A percentile compares a stretch with the other conserved stretches of the same genome.
These are phyloP conservation scores for Phlegmacium glaucopus DNA, from an alignment of 768 basidiomycete species.

Conservation along the genomic window DNA sequence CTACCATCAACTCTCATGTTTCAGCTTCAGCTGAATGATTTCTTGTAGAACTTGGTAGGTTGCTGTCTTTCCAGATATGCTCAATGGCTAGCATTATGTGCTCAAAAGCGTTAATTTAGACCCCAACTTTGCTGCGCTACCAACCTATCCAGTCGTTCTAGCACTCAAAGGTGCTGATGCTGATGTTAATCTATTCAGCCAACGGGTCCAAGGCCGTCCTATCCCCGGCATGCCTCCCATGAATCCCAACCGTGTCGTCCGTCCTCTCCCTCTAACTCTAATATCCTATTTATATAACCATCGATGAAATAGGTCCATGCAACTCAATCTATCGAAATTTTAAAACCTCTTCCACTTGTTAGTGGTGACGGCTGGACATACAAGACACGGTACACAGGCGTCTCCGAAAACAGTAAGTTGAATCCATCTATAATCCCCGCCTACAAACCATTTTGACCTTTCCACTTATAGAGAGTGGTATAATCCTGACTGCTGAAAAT, in stretches of 20 bases:
- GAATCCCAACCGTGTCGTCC: slow-evolving; percentile 66
- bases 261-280: slow-evolving; percentile 17
- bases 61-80: neutral
- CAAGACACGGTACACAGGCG: slow-evolving; percentile 59
- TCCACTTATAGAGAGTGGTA: slow-evolving; percentile 59
- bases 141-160: slow-evolving; percentile 84
- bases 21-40: neutral
- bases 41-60: slow-evolving; percentile 50
- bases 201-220: slow-evolving; percentile 38
- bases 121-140: slow-evolving; percentile 65
- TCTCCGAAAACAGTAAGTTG: slow-evolving; percentile 78
- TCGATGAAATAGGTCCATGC: slow-evolving; percentile 58
- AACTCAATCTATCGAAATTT: slow-evolving; percentile 73
- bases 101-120: slow-evolving; percentile 11
- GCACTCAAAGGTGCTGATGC: slow-evolving; percentile 63
- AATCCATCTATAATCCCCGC: neutral
- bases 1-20: neutral
- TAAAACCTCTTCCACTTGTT: slow-evolving; percentile 72
- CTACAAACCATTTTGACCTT: neutral
- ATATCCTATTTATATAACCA: neutral
- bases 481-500: slow-evolving; percentile 65
- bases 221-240: slow-evolving; percentile 69
- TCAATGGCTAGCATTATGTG: neutral
- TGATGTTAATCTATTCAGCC: slow-evolving; percentile 69
- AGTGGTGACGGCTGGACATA: slow-evolving; percentile 81